phyloP scores from a whole-genome alignment of 345 rosid species.

The Rhodamnia argentea region DNA sequence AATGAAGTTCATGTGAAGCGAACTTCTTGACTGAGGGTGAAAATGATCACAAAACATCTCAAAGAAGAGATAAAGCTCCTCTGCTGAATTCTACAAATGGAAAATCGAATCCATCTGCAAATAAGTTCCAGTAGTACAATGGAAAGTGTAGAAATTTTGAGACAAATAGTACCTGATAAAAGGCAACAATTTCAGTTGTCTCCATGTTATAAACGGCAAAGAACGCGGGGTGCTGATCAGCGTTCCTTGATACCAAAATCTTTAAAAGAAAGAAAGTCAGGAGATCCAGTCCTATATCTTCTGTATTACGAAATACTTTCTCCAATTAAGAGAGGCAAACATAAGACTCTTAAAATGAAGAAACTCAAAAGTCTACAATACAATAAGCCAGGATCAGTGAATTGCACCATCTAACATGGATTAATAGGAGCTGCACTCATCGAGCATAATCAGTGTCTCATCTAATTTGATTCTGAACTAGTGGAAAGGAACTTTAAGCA shows the following conservation, averaged over 20 bases:
- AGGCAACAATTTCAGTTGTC: constrained; percentile 89
- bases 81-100: constrained; percentile 67
- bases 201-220: constrained; percentile 97
- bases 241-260: constrained; percentile 50
- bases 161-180: constrained; percentile 61
- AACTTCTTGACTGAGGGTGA: constrained; percentile 51
- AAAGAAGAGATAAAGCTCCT: constrained; percentile 71
- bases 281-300: neutral
- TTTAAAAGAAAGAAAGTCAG: constrained; percentile 3
- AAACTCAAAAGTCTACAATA: neutral
- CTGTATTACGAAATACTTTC: neutral
- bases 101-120: neutral
- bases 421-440: neutral
- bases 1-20: constrained; percentile 61
- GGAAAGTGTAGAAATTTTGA: neutral
- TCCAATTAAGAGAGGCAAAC: neutral
- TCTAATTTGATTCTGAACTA: neutral
- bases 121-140: neutral
- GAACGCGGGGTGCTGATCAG: constrained; percentile 74
- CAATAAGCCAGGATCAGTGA: neutral
- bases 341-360: neutral
- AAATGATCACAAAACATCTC: constrained; percentile 84
- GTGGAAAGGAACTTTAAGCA: neutral
- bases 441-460: neutral
- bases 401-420: neutral